These are phyloP conservation scores for Ceratorhiza oryzae-sativae DNA, from an alignment of 1,284 basidiomycete genomes.

Conservation along the genomic window DNA sequence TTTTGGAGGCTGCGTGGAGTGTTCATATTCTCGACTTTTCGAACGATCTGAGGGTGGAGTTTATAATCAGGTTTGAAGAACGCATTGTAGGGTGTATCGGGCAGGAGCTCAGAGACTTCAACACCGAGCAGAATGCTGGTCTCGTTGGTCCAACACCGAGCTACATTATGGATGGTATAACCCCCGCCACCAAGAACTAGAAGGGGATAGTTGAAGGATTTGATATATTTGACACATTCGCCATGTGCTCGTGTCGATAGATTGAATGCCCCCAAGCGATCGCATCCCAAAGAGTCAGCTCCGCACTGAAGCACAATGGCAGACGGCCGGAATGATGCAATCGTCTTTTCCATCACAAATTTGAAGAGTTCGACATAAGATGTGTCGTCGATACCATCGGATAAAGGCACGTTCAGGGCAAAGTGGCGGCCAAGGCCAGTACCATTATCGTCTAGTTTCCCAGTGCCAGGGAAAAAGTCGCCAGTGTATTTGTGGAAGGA, in stretches of 20 bases:
- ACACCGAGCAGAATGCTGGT: conserved; percentile 92
- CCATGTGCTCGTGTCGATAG: conserved; percentile 99
- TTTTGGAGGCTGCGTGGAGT: conserved; percentile 81
- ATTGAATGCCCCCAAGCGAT: conserved; percentile 96
- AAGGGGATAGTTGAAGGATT: conserved; percentile 88
- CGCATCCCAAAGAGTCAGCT: conserved; percentile 94
- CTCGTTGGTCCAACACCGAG: conserved; percentile 99
- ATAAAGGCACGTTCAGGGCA: conserved; percentile 92
- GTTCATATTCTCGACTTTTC: conserved; percentile 93
- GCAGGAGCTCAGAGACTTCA: conserved; percentile 84
- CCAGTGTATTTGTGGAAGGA: conserved; percentile 99
- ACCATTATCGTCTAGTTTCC: conserved; percentile 89
- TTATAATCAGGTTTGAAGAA: conserved; percentile 95
- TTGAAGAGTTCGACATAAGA: conserved; percentile 97
- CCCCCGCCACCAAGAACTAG: conserved; percentile 94
- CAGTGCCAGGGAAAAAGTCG: conserved; percentile 97
- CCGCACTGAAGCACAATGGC: conserved; percentile 97
- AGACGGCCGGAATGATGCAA: conserved; percentile 87
- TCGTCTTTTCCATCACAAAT: conserved; percentile 92
- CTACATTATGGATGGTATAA: conserved; percentile 95
- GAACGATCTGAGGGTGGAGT: conserved; percentile 90
- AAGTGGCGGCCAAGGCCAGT: conserved; percentile 91
- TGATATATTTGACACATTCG: conserved; percentile 96
- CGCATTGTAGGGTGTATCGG: conserved; percentile 87
- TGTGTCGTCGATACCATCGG: conserved; percentile 97